phyloP scores from a whole-genome alignment of 1,284 basidiomycete species.

The Mycena sp. region DNA sequence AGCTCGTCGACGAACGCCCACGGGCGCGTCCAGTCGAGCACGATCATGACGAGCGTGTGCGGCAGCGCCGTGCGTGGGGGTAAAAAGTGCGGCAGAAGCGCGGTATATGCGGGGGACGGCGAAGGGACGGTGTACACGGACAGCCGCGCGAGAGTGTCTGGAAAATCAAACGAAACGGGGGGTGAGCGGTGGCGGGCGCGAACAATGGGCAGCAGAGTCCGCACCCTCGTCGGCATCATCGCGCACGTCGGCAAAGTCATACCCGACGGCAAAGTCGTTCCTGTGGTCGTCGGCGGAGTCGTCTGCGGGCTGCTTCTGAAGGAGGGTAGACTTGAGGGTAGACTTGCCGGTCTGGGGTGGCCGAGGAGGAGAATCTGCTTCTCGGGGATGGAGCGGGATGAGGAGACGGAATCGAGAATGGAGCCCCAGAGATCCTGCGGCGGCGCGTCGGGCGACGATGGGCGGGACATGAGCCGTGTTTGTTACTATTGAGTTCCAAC shows the following conservation, averaged over 20 bases:
- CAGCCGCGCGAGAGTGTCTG: slow-evolving; percentile 86
- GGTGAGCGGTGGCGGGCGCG: neutral
- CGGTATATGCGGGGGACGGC: slow-evolving; percentile 74
- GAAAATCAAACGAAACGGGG: neutral
- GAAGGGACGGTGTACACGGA: slow-evolving; percentile 93
- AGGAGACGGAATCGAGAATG: slow-evolving; percentile 89
- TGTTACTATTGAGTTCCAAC: slow-evolving; percentile 15
- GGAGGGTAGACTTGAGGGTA: slow-evolving; percentile 70
- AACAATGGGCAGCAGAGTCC: slow-evolving; percentile 38
- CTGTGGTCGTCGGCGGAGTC: slow-evolving; percentile 62
- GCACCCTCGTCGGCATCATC: slow-evolving; percentile 91
- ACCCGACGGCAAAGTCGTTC: slow-evolving; percentile 84
- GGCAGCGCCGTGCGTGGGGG: slow-evolving; percentile 75
- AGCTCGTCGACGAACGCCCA: slow-evolving; percentile 93
- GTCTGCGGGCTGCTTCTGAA: slow-evolving; percentile 69
- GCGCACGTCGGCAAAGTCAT: slow-evolving; percentile 86
- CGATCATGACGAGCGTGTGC: slow-evolving; percentile 87
- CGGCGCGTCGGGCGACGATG: slow-evolving; percentile 72
- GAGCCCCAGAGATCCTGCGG: slow-evolving; percentile 90
- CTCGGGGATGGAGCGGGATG: slow-evolving; percentile 83
- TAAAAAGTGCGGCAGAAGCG: slow-evolving; percentile 86
- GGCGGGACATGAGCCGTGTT: slow-evolving; percentile 57
- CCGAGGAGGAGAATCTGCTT: slow-evolving; percentile 89
- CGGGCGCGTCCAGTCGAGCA: slow-evolving; percentile 96
- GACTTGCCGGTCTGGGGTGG: slow-evolving; percentile 83